These are phyloP conservation scores for Xylaria palmicola DNA, from an alignment of 495 filamentous ascomycete species.

Conservation along the genomic window DNA sequence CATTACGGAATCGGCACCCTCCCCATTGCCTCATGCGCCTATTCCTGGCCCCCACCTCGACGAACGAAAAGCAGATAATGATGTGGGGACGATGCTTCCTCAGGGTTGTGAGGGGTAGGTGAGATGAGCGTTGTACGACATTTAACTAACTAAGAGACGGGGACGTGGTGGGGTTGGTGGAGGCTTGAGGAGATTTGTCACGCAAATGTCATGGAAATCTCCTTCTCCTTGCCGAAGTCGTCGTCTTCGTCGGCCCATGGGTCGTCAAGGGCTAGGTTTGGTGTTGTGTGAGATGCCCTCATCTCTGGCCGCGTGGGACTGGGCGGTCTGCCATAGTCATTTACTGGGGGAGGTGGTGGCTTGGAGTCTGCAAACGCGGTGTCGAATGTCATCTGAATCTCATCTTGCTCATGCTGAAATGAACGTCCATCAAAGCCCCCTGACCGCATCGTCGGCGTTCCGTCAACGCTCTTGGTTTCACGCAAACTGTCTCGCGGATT, in stretches of 20 bases:
- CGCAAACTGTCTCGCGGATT: slow-evolving; percentile 42
- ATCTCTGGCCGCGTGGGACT: slow-evolving; percentile 39
- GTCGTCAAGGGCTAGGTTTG: slow-evolving; percentile 58
- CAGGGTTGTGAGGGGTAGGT: not conserved
- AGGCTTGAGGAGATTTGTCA: slow-evolving; percentile 22
- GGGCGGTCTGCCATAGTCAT: slow-evolving; percentile 30
- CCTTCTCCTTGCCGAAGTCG: slow-evolving; percentile 68
- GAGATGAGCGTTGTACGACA: not conserved
- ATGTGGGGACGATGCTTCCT: not conserved
- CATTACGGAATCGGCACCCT: not conserved
- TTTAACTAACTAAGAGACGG: not conserved
- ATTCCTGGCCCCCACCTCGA: not conserved
- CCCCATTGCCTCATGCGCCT: not conserved
- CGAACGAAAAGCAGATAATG: not conserved
- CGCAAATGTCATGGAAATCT: slow-evolving; percentile 77
- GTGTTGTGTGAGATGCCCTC: slow-evolving; percentile 40
- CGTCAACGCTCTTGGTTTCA: slow-evolving; percentile 51
- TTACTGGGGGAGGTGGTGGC: slow-evolving; percentile 26
- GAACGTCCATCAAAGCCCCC: slow-evolving; percentile 4
- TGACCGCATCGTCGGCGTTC: slow-evolving; percentile 21
- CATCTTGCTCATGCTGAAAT: slow-evolving; percentile 38
- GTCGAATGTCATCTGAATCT: slow-evolving; percentile 74
- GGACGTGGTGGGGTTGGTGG: not conserved
- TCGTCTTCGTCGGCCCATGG: slow-evolving; percentile 83
- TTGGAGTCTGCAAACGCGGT: slow-evolving; percentile 50